A percentile compares a stretch with the other conserved stretches of the same genome.
Evolutionary conservation across 2,329 filamentous ascomycete species (phyloP).

Genomic region (Lasiodiplodia hormozganensis): DNA sequence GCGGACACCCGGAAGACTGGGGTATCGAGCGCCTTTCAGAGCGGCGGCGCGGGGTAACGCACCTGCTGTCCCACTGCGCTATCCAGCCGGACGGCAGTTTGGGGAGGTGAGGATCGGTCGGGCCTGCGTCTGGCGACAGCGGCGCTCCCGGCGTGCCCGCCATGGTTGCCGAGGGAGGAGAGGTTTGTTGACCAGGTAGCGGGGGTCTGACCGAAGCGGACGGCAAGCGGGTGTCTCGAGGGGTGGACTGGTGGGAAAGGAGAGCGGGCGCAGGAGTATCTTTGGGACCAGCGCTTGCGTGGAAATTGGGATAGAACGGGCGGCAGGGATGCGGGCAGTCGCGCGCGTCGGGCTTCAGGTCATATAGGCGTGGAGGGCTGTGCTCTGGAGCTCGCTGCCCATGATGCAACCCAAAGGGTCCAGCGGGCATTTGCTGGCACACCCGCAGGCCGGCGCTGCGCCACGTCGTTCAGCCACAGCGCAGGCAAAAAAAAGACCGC

Average conservation of each 20-base stretch:
- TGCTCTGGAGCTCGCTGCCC: slow-evolving; percentile 26
- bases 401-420: slow-evolving; percentile 28
- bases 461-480: slow-evolving; percentile 13
- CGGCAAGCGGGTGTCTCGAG: slow-evolving; percentile 14
- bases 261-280: background rate
- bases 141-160: slow-evolving; percentile 21
- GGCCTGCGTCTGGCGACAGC: slow-evolving; percentile 47
- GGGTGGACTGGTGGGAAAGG: background rate
- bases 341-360: slow-evolving; percentile 20
- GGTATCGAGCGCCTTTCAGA: slow-evolving; percentile 11
- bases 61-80: slow-evolving; percentile 49
- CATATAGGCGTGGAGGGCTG: slow-evolving; percentile 25
- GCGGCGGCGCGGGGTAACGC: slow-evolving; percentile 32
- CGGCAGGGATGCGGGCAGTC: slow-evolving; percentile 19
- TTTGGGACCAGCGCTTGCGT: background rate
- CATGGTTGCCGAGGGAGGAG: slow-evolving; percentile 22
- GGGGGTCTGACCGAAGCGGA: slow-evolving; percentile 8
- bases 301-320: slow-evolving; percentile 5
- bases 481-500: slow-evolving; percentile 7
- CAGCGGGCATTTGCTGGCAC: slow-evolving; percentile 4
- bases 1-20: slow-evolving; percentile 5
- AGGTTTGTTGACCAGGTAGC: background rate
- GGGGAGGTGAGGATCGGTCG: slow-evolving; percentile 47
- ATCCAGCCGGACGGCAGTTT: slow-evolving; percentile 49
- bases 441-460: slow-evolving; percentile 14